A percentile compares a stretch with the other conserved stretches of the same genome.
Evolutionary conservation across 2,329 filamentous ascomycete species (phyloP).

Genomic region (Penicillium rolfsii): DNA sequence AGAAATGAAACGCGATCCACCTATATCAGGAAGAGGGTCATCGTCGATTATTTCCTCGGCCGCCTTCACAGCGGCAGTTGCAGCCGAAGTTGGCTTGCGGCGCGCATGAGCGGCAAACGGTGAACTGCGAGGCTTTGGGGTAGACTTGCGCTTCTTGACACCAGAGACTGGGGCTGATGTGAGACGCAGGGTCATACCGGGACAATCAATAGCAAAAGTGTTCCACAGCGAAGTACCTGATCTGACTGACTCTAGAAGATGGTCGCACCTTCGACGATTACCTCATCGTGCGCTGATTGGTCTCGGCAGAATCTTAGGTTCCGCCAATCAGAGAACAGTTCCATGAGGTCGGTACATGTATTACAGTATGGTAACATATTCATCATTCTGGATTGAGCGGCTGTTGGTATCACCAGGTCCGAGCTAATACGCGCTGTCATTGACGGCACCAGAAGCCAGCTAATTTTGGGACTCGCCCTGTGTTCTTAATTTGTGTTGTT

Average conservation of each 20-base stretch:
- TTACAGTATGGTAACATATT: conserved; percentile 19
- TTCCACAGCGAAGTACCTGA: neutral
- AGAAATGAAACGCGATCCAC: conserved; percentile 54
- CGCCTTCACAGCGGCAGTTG: conserved; percentile 31
- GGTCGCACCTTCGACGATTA: conserved; percentile 14
- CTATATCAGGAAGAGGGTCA: conserved; percentile 56
- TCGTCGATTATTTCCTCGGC: conserved; percentile 30
- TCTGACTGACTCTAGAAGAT: neutral
- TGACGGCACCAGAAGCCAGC: conserved; percentile 4
- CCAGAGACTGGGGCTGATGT: conserved; percentile 53
- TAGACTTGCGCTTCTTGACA: conserved; percentile 45
- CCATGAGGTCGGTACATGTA: conserved; percentile 18
- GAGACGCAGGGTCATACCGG: conserved; percentile 52
- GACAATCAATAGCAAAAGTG: neutral
- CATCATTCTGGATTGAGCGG: neutral
- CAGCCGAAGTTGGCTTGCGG: conserved; percentile 42
- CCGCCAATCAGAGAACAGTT: conserved; percentile 5
- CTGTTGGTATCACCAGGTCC: conserved; percentile 1
- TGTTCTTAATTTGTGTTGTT: neutral
- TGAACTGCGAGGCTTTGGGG: conserved; percentile 38
- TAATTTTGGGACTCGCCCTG: neutral
- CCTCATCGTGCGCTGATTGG: conserved; percentile 24
- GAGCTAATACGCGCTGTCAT: conserved; percentile 6
- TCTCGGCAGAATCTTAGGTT: neutral
- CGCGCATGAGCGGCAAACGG: conserved; percentile 48